Evolutionary conservation across 768 basidiomycete genomes (phyloP).

Genomic region (Psilocybe azurescens): DNA sequence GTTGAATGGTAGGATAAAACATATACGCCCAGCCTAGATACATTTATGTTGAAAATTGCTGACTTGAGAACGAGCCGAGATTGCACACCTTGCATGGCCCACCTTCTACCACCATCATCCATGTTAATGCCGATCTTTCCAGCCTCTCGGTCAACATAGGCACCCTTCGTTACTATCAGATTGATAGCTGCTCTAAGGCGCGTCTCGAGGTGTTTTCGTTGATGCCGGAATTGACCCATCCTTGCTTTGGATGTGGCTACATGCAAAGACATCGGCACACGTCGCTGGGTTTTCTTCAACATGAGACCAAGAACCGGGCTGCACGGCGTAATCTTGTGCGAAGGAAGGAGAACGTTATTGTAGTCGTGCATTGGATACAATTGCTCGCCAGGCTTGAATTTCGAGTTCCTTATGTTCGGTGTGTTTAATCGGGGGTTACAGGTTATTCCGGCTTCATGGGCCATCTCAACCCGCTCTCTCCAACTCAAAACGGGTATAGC

Average conservation of each 20-base stretch:
- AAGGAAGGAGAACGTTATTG: constrained; percentile 18
- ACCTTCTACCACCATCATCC: constrained; percentile 28
- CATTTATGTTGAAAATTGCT: background rate
- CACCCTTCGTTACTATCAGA: constrained; percentile 47
- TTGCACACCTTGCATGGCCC: constrained; percentile 40
- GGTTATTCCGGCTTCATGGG: constrained; percentile 19
- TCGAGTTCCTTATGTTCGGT: constrained; percentile 1
- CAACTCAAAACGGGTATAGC: constrained; percentile 25
- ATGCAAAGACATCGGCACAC: constrained; percentile 42
- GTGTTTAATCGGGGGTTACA: background rate
- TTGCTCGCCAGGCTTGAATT: constrained; percentile 5
- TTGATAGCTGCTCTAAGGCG: constrained; percentile 45
- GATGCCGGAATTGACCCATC: constrained; percentile 33
- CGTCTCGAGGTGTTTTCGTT: constrained; percentile 35
- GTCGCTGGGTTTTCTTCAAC: constrained; percentile 23
- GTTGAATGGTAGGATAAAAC: constrained; percentile 39
- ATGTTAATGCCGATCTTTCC: constrained; percentile 22
- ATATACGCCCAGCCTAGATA: constrained; percentile 57
- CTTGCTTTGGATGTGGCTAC: constrained; percentile 39
- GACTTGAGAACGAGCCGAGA: background rate
- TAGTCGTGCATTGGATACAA: constrained; percentile 23
- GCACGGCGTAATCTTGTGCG: constrained; percentile 14
- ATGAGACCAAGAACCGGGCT: constrained; percentile 10
- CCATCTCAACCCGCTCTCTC: constrained; percentile 23
- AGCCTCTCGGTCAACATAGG: constrained; percentile 28